Conservation (phyloP, 2,329 filamentous ascomycete species). For the Akanthomyces dipterigenus region DNA sequence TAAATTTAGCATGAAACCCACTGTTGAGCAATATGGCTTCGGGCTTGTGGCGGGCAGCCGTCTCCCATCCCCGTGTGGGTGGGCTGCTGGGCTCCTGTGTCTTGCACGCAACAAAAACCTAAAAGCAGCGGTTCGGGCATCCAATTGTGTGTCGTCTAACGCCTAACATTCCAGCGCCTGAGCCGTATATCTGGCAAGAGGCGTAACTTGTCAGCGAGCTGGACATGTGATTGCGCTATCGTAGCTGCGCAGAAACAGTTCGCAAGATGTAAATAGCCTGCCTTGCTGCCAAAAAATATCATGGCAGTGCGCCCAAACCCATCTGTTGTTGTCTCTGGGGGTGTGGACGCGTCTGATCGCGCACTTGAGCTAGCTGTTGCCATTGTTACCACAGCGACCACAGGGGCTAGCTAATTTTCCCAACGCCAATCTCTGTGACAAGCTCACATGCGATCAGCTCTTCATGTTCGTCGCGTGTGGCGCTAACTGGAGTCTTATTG, state of each 20-base stretch:
- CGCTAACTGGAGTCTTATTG: background rate
- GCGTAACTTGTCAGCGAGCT: background rate
- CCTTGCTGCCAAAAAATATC: background rate
- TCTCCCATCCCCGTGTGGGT: background rate
- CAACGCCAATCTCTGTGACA: background rate
- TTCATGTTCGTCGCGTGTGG: too few relatives aligned
- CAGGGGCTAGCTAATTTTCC: background rate
- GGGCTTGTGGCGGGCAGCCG: too few relatives aligned
- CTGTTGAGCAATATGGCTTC: too few relatives aligned
- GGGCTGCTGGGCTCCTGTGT: background rate
- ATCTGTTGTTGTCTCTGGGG: background rate
- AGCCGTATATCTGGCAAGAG: background rate
- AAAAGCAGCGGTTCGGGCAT: background rate
- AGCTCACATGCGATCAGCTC: background rate
- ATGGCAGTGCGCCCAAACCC: background rate
- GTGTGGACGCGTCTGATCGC: conserved; percentile 7
- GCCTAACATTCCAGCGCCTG: conserved; percentile 8
- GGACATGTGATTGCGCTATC: background rate
- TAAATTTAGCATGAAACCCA: background rate
- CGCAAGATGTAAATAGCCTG: background rate
- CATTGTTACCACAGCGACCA: conserved; percentile 4
- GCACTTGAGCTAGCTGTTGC: background rate
- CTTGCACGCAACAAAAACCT: background rate
- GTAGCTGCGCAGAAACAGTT: background rate
- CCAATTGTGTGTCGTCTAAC: background rate